Evolutionary conservation across 1,139 yeast species (phyloP), one percentile per base, ranked within the genome.

Genomic region (Yamadazyma atmosphaerica): DNA sequence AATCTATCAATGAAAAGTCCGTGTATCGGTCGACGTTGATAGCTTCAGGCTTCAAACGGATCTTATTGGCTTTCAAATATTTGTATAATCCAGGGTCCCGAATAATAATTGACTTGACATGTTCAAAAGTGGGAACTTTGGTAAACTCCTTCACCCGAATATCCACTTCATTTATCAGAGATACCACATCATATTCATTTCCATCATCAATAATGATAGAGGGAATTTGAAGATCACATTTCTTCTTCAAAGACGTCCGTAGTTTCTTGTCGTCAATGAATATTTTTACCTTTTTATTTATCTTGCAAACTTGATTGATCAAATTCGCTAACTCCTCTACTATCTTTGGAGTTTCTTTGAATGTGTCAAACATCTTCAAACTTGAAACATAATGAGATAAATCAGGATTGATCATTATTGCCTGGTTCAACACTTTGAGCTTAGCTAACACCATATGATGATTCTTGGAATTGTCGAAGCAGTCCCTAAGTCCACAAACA

Each of bases 331-430:
- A 10, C n/a, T 32, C 32, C 8, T 55, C 56, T 2, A 68, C 56
- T 30, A 65, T 60, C 0, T 75, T 79, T 46, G 71, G 72, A 8
- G 41, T 36, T 25, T 59, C 43, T 7, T 45, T 33, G 17, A 29
- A 29, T 10, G 21, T 18, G 1, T 58, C 63, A 37, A 52, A 39
- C 2, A 66, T 46, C 26, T 45, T 43, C 3, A 71, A 37, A 27
- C 54, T 55, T 23, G 55, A 46, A 2, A 68, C 49, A 40, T 53
- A 53, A 5, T 40, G 40, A 0, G 47, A 44, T 36, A 70, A 55
- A 12, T 44, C 49, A 0, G 59, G 55, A 42, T 70, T 70, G 14
- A 68, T 44, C 8, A 33, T 34, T 14, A 70, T 40, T 0, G 73
- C 53, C 28, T 48, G 49, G 17, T 50, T 49, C 33, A 71, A 49